Evolutionary conservation across 2,329 filamentous ascomycete genomes (phyloP).

Genomic region (Exophiala viscosa): DNA sequence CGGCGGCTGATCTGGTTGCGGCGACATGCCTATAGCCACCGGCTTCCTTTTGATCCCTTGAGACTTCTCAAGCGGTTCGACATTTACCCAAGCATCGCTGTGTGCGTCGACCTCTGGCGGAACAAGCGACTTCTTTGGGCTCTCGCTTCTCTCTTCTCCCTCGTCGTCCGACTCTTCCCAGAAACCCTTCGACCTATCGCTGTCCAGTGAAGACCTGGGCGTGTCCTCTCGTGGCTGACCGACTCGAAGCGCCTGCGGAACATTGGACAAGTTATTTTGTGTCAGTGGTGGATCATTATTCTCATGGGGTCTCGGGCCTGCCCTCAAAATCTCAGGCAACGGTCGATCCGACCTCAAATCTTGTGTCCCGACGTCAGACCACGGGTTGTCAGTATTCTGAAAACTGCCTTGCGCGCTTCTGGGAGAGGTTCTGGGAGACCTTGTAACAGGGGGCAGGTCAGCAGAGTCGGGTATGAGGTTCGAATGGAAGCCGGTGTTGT

Average conservation of each 20-base stretch:
- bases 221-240: constrained; percentile 26
- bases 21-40: constrained; percentile 9
- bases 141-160: constrained; percentile 12
- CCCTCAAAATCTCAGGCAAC: constrained; percentile 21
- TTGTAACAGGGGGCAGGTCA: constrained; percentile 21
- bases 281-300: not conserved
- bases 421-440: not conserved
- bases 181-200: constrained; percentile 27
- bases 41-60: constrained; percentile 25
- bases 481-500: not conserved
- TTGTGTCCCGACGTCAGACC: constrained; percentile 18
- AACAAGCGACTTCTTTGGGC: constrained; percentile 5
- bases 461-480: constrained; percentile 21
- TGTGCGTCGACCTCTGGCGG: constrained; percentile 8
- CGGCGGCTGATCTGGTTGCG: constrained; percentile 3
- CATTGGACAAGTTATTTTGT: constrained; percentile 5
- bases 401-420: constrained; percentile 2
- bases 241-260: constrained; percentile 24
- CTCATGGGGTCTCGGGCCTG: constrained; percentile 7
- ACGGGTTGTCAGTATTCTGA: constrained; percentile 28
- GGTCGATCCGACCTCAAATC: constrained; percentile 17
- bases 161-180: constrained; percentile 28
- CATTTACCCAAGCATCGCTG: constrained; percentile 16
- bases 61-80: constrained; percentile 15
- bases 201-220: constrained; percentile 29